These are phyloP conservation scores for Pichia californica DNA, from an alignment of 805 yeast species.

Conservation along the genomic window DNA sequence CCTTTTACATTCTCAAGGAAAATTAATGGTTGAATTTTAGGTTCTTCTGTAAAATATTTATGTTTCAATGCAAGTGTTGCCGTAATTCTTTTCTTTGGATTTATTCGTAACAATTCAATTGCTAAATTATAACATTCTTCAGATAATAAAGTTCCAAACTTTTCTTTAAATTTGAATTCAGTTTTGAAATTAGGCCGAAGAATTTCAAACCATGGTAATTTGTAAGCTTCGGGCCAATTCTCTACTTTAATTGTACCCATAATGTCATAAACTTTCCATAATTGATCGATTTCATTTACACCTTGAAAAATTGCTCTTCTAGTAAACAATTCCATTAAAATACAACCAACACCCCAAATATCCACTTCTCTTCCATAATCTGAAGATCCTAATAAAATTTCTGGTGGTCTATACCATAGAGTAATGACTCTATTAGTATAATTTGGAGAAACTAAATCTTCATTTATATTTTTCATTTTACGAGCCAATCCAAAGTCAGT, in stretches of 20 bases:
- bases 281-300: constrained; percentile 78
- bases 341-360: constrained; percentile 95
- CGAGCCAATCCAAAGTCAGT: constrained; percentile 83
- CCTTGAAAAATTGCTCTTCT: constrained; percentile 81
- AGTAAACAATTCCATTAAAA: constrained; percentile 74
- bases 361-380: constrained; percentile 88
- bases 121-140: constrained; percentile 62
- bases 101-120: constrained; percentile 49
- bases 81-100: constrained; percentile 61
- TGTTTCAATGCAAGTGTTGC: constrained; percentile 68
- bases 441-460: constrained; percentile 53
- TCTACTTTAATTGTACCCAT: constrained; percentile 80
- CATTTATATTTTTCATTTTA: constrained; percentile 52
- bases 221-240: constrained; percentile 72
- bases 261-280: constrained; percentile 65
- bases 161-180: constrained; percentile 34
- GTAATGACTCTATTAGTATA: constrained; percentile 95
- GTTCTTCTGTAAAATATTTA: constrained; percentile 65
- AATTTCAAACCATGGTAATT: constrained; percentile 91
- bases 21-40: constrained; percentile 52
- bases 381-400: constrained; percentile 82
- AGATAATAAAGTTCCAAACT: constrained; percentile 37
- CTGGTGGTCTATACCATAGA: constrained; percentile 97
- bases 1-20: constrained; percentile 55
- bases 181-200: constrained; percentile 49